phyloP scores from a whole-genome alignment of 2,329 filamentous ascomycete species.

The Penicillium sp. region DNA sequence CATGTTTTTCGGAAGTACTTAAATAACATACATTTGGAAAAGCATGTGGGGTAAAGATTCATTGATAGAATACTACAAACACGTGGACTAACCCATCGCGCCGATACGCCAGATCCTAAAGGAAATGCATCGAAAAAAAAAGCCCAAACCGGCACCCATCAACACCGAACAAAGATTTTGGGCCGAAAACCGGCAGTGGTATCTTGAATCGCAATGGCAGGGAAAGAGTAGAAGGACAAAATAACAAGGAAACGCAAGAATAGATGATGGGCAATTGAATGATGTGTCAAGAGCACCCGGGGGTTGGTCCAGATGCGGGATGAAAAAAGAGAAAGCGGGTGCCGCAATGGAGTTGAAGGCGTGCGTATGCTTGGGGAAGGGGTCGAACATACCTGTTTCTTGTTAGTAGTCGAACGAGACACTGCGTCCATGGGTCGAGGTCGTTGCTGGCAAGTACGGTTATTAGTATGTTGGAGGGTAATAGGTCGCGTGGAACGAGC shows the following conservation, averaged over 20 bases:
- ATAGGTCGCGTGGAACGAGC: neutral
- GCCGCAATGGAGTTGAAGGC: neutral
- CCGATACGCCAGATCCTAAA: constrained; percentile 8
- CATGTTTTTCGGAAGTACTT: neutral
- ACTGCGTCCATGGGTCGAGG: constrained; percentile 1
- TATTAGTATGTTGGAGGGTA: constrained; percentile 12
- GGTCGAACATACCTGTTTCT: constrained; percentile 11
- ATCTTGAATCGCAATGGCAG: constrained; percentile 9
- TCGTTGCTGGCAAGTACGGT: constrained; percentile 10
- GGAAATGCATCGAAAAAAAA: neutral
- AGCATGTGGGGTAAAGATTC: neutral
- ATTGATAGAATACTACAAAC: constrained; percentile 7
- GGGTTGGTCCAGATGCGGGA: neutral
- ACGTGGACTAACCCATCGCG: constrained; percentile 8
- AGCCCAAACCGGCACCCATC: constrained; percentile 1
- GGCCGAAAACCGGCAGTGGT: constrained; percentile 8
- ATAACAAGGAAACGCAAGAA: neutral
- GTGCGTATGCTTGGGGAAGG: neutral
- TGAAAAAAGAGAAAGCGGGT: neutral
- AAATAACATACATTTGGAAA: neutral
- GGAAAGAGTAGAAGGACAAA: neutral
- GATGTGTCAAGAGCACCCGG: neutral
- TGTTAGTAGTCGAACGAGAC: neutral
- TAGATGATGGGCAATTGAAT: neutral
- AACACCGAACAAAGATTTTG: constrained; percentile 11